Percentiles rank a stretch among this genome's conserved stretches.
phyloP scores from a whole-genome alignment of 306 rosid genomes.

The Trifolium subterraneum region DNA sequence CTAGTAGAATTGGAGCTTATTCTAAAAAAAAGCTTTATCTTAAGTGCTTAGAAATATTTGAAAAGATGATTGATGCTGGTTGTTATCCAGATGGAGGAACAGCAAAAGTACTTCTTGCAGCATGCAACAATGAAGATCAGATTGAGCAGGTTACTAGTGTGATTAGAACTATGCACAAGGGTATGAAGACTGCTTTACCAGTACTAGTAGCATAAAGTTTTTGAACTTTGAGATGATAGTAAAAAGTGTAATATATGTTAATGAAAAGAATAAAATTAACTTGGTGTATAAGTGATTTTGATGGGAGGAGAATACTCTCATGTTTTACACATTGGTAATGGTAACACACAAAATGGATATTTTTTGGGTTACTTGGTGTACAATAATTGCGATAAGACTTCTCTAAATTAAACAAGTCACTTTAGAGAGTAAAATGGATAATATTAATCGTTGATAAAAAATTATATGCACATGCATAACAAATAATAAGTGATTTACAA shows the following conservation, averaged over 20 bases:
- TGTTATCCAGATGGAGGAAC: constrained; percentile 96
- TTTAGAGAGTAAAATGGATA: no score
- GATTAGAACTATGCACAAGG: constrained; percentile 82
- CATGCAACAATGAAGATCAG: constrained; percentile 81
- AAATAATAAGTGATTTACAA: no score
- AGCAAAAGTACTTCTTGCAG: constrained; percentile 79
- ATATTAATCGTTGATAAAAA: no score
- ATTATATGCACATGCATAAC: no score
- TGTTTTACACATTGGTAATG: neutral
- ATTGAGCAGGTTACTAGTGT: constrained; percentile 75
- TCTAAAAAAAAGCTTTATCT: constrained; percentile 79
- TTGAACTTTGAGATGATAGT: neutral
- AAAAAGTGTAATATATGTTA: neutral
- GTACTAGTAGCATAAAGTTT: constrained; percentile 52
- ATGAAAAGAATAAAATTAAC: neutral
- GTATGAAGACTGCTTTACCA: constrained; percentile 59
- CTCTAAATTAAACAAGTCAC: no score
- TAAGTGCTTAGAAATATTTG: constrained; percentile 83
- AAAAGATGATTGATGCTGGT: constrained; percentile 89
- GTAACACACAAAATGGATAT: neutral
- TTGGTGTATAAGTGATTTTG: neutral
- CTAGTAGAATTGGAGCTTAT: constrained; percentile 87
- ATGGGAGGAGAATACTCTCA: neutral
- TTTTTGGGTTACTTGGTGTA: neutral
- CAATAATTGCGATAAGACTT: neutral